Base-by-base conservation (phyloP, 768 basidiomycete genomes). In the Russula virescens region DNA sequence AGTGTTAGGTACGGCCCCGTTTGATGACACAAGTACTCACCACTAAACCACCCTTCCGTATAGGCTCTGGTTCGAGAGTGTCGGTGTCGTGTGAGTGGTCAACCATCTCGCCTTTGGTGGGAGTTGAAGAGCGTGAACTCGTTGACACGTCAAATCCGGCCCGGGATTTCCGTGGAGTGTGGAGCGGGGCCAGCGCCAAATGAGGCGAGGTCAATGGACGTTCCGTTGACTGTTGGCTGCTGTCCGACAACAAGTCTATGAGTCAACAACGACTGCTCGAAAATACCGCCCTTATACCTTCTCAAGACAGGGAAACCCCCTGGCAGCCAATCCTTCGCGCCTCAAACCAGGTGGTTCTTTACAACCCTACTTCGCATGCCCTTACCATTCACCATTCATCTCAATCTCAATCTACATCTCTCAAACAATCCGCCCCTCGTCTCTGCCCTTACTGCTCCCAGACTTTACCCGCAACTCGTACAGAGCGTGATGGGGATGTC, bases 321-420 rank as follows among this genome's bases (percentile, higher is more conserved):
- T 93, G 91, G 91, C 87, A 81, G 58, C 86, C 90, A 1, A 91
- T 94, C 63, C 78, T 92, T 19, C 90, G 91, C 50, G 81, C 81
- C n/a, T 86, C 88, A 0, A 89, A 91, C 73, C 90, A 93, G 69
- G 86, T 94, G 40, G 92, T 94, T 18, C 79, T 94, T 9, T 94
- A 93, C 75, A 91, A 94, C 70, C 86, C 92, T 0, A 86, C 82
- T 2, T 91, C 88, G 1, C 91, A 94, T 70, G 91, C 91, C 2
- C 76, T 94, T 23, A 82, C 91, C 19, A 87, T 91, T 61, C 78
- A 77, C 48, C 74, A 40, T 18, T 46, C 66, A 14, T 60, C 46
- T 14, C 47, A 64, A 57, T 26, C 34, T 35, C 34, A 38, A 38
- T 62, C 53, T 53, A 55, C 57, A 3, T 40, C 55, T 25, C 23